These are phyloP conservation scores for Citrullus amarus DNA, from an alignment of 306 rosid genomes.

Conservation along the genomic window DNA sequence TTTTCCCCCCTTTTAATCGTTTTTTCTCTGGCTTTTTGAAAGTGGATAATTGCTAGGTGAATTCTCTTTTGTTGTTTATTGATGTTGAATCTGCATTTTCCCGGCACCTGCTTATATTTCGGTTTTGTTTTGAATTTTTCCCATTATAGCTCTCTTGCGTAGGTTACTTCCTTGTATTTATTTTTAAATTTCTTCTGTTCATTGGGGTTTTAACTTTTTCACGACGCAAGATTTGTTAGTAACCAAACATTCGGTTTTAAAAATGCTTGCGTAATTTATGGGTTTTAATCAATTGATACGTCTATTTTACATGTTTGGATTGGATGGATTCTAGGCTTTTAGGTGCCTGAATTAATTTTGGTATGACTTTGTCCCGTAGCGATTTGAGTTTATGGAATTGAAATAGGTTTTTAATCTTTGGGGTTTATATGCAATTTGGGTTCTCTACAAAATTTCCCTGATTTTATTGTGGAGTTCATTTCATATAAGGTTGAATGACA, in stretches of 20 bases:
- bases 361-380: background rate
- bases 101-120: background rate
- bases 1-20: background rate
- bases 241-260: background rate
- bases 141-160: slow-evolving; percentile 13
- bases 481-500: slow-evolving; percentile 8
- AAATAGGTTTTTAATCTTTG: background rate
- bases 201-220: background rate
- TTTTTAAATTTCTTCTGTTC: background rate
- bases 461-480: background rate
- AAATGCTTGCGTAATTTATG: background rate
- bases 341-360: background rate
- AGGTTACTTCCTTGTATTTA: slow-evolving; percentile 5
- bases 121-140: slow-evolving; percentile 5
- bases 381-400: background rate
- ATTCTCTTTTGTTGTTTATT: slow-evolving; percentile 2
- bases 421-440: background rate
- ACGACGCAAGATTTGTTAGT: background rate
- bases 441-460: background rate
- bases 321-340: background rate
- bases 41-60: background rate
- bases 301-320: background rate
- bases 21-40: slow-evolving; percentile 23
- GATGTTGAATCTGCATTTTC: slow-evolving; percentile 17
- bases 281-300: background rate